Percentiles rank a stretch among this genome's conserved stretches.
Conservation (phyloP, 1,284 basidiomycete species). For the Ganoderma sinense region DNA sequence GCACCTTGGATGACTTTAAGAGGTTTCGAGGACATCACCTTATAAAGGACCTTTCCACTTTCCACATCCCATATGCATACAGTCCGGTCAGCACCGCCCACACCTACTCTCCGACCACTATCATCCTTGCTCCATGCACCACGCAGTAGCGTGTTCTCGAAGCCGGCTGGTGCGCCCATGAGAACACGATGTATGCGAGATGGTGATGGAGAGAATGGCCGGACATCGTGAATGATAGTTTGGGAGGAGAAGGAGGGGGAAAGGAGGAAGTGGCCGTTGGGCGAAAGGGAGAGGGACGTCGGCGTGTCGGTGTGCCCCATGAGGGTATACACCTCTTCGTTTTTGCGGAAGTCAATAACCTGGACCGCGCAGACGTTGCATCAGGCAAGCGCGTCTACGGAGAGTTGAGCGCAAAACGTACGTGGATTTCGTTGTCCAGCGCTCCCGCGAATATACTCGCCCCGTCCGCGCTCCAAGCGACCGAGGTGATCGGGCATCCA, state of each 20-base stretch:
- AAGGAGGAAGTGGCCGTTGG: constrained; percentile 84
- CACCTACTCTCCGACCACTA: constrained; percentile 73
- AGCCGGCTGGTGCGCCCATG: constrained; percentile 88
- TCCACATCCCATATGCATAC: constrained; percentile 96
- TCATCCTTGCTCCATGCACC: constrained; percentile 87
- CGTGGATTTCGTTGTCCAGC: constrained; percentile 93
- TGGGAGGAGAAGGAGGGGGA: constrained; percentile 90
- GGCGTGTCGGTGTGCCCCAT: constrained; percentile 89
- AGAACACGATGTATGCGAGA: constrained; percentile 83
- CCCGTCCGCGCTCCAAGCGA: constrained; percentile 92
- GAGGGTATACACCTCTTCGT: constrained; percentile 78
- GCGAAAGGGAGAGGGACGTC: constrained; percentile 88
- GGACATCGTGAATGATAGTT: constrained; percentile 87
- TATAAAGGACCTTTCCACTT: constrained; percentile 84
- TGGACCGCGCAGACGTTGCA: constrained; percentile 38
- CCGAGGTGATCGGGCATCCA: constrained; percentile 90
- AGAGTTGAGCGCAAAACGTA: constrained; percentile 47
- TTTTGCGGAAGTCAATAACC: constrained; percentile 89
- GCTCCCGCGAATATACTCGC: constrained; percentile 88
- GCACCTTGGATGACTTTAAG: not conserved
- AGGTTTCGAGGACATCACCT: constrained; percentile 54
- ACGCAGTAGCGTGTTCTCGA: constrained; percentile 83
- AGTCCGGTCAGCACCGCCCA: constrained; percentile 84
- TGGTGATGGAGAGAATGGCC: constrained; percentile 88
- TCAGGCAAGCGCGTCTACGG: not conserved